Evolutionary conservation across 306 rosid species (phyloP), one percentile per base, ranked within the genome.

Genomic region (Quercus variabilis): DNA sequence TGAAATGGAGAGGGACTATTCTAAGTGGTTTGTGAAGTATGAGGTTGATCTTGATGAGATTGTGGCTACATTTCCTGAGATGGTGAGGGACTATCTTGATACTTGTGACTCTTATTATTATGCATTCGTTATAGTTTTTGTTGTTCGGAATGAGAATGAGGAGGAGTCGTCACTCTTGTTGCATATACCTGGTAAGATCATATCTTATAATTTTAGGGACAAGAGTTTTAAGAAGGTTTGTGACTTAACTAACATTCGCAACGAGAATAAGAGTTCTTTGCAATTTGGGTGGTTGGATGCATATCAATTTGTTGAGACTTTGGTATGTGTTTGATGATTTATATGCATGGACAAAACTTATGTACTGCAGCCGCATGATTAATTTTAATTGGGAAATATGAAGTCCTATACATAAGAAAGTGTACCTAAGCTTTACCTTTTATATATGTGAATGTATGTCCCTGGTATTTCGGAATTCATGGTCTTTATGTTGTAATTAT

Each of bases 271-370:
- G 21, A 46, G 14, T 13, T 21, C 56, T 1, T 7, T 71, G 56
- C 52, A 49, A 55, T 46, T 51, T 10, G 63, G 64, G 52, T 28
- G 67, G 71, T 38, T 38, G 5, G 77, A 74, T n/a, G 76, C 85
- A 10, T 79, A 69, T 65, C 80, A 74, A 17, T 83, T 69, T 71
- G 5, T 77, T 1, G 79, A 86, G 76, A 63, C 81, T 63, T 71
- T 83, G 33, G 85, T 79, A 33, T 63, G 74, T 55, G 73, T 86
- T 21, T 70, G 64, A 79, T 63, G 28, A 12, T 15, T 64, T 35
- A 65, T 65, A 3, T 33, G 1, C 19, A n/a, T 58, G 28, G 11
- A 58, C 1, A 38, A 38, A 38, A 38, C 46, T 38, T 38, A 7
- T 7, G 46, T 7, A 7, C 46, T 38, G 46, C 46, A 38, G 46